Base-by-base conservation (phyloP, 352 stramenopile genomes). In the Globisporangium spiculum region DNA sequence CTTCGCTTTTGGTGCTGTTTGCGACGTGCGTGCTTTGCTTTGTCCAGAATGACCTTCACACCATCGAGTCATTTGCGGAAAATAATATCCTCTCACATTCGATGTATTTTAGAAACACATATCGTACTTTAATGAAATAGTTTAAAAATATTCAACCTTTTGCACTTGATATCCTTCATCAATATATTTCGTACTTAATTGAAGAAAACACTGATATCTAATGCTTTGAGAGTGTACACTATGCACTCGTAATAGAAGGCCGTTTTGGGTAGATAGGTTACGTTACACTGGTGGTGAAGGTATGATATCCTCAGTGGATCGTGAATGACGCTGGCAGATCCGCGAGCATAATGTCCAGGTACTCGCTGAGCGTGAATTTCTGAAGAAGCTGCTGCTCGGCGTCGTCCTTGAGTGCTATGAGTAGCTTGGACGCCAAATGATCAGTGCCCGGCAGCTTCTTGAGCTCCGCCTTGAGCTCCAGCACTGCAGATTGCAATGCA, bases 341-440 rank as follows among this genome's bases (percentile, higher is more conserved):
- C 3, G 57, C 63, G 20, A 85, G 71, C 57, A 79, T 81, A 24
- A 76, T 70, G 22, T 83, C 73, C 7, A 91, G 60, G 72, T 82
- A 89, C 41, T 83, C 77, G 57, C 70, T 77, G 53, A 89, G 69
- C 41, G 79, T 72, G 63, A 89, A 72, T 52, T 81, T 81, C 62
- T 76, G 78, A 34, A 86, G 48, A 18, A 82, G 68, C 66, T 85
- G 76, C 66, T 85, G 73, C 53, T 88, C 80, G 3, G 58, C 74
- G 20, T 79, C 68, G 1, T 71, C 74, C 1, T 78, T 68, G 8
- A 88, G 60, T 3, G 76, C 72, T 2, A 68, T 76, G 50, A 82
- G 76, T 32, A 88, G 67, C 60, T 77, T 84, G 8, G 70, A 52
- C 6, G 63, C 70, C 10, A 89, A 60, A 54, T 81, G 75, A 53